Conservation (phyloP, 225 moss, liverwort and hornwort genomes). For the Sphagnum tenellum region DNA sequence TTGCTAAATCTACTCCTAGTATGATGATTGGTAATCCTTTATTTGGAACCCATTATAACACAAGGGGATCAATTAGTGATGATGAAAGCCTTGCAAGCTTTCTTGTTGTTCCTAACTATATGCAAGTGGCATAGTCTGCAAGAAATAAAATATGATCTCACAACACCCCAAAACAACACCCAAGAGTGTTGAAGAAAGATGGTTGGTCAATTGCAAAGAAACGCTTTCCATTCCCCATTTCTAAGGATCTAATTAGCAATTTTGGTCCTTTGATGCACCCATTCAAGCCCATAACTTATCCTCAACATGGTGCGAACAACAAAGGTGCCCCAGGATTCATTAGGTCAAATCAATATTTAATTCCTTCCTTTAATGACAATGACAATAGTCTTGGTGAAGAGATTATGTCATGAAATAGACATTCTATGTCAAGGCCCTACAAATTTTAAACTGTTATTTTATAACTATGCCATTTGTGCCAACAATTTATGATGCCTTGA, state of each 20-base stretch:
- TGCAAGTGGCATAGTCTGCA: slow-evolving; percentile 66
- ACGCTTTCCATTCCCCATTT: slow-evolving; percentile 45
- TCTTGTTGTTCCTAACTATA: slow-evolving; percentile 30
- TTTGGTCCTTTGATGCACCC: slow-evolving; percentile 15
- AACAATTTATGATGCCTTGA: no score
- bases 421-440: neutral
- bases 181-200: slow-evolving; percentile 25
- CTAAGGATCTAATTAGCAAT: slow-evolving; percentile 26
- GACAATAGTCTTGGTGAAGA: neutral
- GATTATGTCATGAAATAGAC: neutral
- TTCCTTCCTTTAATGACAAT: neutral
- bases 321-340: slow-evolving; percentile 16
- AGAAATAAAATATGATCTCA: slow-evolving; percentile 63
- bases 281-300: slow-evolving; percentile 9
- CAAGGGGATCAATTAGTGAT: slow-evolving; percentile 59
- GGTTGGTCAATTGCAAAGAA: slow-evolving; percentile 44
- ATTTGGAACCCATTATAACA: slow-evolving; percentile 69
- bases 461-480: no score
- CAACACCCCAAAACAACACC: slow-evolving; percentile 71
- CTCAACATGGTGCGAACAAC: slow-evolving; percentile 15
- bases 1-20: no score
- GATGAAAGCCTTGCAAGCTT: slow-evolving; percentile 46
- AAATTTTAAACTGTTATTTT: no score
- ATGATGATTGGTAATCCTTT: no score
- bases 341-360: slow-evolving; percentile 1